A percentile compares a stretch with the other conserved stretches of the same genome.
phyloP scores from a whole-genome alignment of 352 stramenopile genomes.

The Phytopythium chamaehyphon region DNA sequence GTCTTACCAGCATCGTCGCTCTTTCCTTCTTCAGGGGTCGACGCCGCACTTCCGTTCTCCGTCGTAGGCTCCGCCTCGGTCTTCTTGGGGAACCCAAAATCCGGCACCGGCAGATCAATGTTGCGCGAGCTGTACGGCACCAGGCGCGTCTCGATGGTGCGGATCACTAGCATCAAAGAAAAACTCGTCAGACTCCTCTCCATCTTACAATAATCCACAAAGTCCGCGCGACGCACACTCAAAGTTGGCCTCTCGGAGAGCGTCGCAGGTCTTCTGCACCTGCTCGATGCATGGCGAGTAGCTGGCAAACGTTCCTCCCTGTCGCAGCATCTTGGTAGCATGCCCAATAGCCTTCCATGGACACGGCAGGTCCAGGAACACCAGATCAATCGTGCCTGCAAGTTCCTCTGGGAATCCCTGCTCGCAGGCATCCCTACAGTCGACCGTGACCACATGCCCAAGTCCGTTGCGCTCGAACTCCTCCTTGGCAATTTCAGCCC shows the following conservation, averaged over 20 bases:
- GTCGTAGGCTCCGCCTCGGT: conserved; percentile 2
- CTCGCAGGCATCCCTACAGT: conserved; percentile 95
- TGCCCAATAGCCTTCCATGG: conserved; percentile 95
- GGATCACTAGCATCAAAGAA: conserved; percentile 51
- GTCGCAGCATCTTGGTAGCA: conserved; percentile 91
- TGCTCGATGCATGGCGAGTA: conserved; percentile 99
- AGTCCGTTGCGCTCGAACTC: conserved; percentile 95
- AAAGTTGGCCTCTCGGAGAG: conserved; percentile 72
- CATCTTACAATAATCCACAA: not conserved
- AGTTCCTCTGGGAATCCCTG: conserved; percentile 77
- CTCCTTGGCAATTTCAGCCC: conserved; percentile 87
- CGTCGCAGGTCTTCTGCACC: conserved; percentile 89
- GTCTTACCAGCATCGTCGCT: conserved; percentile 15
- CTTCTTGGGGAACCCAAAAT: conserved; percentile 58
- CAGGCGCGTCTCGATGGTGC: conserved; percentile 92
- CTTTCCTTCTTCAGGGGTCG: conserved; percentile 12
- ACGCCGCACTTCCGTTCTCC: not conserved
- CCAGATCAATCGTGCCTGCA: conserved; percentile 84
- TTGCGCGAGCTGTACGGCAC: conserved; percentile 73
- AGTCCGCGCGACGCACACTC: conserved; percentile 47
- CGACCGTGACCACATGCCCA: conserved; percentile 88
- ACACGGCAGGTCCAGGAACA: conserved; percentile 98
- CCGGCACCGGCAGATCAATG: conserved; percentile 63
- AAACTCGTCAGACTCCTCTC: no score
- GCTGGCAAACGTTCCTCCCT: conserved; percentile 90